A percentile compares a stretch with the other conserved stretches of the same genome.
Evolutionary conservation across 2,329 filamentous ascomycete species (phyloP).

Genomic region (Graphilbum fragrans): DNA sequence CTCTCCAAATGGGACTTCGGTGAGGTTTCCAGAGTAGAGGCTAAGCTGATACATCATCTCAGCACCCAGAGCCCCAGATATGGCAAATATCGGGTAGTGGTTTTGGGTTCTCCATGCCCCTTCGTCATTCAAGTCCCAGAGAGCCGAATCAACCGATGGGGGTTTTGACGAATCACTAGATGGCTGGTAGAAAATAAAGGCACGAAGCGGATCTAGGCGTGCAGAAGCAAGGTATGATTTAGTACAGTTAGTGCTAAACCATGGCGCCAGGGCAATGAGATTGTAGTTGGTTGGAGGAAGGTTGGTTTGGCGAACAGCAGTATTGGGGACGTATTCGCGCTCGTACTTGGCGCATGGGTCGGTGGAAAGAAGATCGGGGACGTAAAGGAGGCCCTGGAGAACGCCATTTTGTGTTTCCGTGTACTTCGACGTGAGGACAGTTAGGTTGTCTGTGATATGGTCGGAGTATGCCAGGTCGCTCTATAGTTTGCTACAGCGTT

Average conservation of each 20-base stretch:
- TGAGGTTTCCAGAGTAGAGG: constrained; percentile 66
- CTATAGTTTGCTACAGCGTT: constrained; percentile 12
- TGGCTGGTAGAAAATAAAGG: constrained; percentile 51
- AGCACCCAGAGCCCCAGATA: constrained; percentile 55
- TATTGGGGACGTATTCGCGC: constrained; percentile 54
- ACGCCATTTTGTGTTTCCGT: constrained; percentile 44
- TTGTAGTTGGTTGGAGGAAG: constrained; percentile 59
- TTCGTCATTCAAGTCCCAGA: constrained; percentile 61
- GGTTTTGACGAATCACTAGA: constrained; percentile 46
- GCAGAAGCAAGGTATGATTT: constrained; percentile 55
- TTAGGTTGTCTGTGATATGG: constrained; percentile 46
- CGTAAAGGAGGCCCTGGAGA: constrained; percentile 72
- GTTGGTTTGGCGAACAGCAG: constrained; percentile 61
- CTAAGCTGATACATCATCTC: constrained; percentile 60
- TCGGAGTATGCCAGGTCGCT: constrained; percentile 39
- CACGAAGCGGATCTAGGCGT: constrained; percentile 45
- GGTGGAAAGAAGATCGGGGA: constrained; percentile 52
- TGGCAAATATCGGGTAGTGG: constrained; percentile 70
- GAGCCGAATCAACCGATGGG: constrained; percentile 47
- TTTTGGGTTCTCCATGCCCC: constrained; percentile 61
- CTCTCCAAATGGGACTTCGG: constrained; percentile 42
- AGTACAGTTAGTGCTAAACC: constrained; percentile 66
- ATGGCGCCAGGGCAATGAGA: constrained; percentile 74
- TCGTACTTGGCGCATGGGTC: constrained; percentile 53
- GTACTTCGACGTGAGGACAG: constrained; percentile 62